These are phyloP conservation scores for Tuber melanosporum DNA, from an alignment of 495 filamentous ascomycete genomes.

Conservation along the genomic window DNA sequence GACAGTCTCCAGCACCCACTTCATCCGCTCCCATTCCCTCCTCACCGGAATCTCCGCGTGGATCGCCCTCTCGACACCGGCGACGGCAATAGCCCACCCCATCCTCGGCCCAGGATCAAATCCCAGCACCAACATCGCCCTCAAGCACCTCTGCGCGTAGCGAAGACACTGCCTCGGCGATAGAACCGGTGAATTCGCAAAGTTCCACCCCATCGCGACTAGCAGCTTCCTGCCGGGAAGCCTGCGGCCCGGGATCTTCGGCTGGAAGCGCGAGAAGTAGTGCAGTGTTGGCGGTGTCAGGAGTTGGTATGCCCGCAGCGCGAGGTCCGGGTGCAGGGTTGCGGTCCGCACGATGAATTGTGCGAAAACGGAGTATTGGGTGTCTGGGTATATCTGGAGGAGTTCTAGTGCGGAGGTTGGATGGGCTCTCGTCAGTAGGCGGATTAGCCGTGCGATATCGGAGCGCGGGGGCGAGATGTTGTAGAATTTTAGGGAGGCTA, in stretches of 20 bases:
- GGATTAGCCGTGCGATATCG: constrained; percentile 25
- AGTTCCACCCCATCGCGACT: constrained; percentile 31
- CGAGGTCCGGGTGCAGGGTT: constrained; percentile 18
- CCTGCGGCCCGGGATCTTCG: constrained; percentile 10
- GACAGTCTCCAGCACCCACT: constrained; percentile 14
- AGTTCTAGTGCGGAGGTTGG: constrained; percentile 7
- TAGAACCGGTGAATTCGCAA: constrained; percentile 28
- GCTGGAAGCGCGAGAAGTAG: constrained; percentile 22
- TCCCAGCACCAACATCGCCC: constrained; percentile 21
- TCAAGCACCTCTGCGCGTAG: constrained; percentile 24
- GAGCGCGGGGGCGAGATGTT: constrained; percentile 22
- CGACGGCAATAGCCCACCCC: constrained; percentile 25
- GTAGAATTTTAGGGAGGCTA: constrained; percentile 13
- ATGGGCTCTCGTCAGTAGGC: constrained; percentile 9
- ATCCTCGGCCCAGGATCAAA: constrained; percentile 25
- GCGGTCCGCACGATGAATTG: constrained; percentile 26
- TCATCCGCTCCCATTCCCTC: constrained; percentile 7
- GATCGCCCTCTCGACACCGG: constrained; percentile 20
- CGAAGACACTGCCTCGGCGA: constrained; percentile 22
- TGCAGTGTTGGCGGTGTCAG: constrained; percentile 22
- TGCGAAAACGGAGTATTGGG: constrained; percentile 29
- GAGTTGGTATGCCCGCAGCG: constrained; percentile 27
- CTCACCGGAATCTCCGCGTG: constrained; percentile 18
- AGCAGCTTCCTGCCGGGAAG: constrained; percentile 18
- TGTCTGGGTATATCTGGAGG: constrained; percentile 29